phyloP scores from a whole-genome alignment of 176 grass and related monocot species.

The Elymus sibiricus region DNA sequence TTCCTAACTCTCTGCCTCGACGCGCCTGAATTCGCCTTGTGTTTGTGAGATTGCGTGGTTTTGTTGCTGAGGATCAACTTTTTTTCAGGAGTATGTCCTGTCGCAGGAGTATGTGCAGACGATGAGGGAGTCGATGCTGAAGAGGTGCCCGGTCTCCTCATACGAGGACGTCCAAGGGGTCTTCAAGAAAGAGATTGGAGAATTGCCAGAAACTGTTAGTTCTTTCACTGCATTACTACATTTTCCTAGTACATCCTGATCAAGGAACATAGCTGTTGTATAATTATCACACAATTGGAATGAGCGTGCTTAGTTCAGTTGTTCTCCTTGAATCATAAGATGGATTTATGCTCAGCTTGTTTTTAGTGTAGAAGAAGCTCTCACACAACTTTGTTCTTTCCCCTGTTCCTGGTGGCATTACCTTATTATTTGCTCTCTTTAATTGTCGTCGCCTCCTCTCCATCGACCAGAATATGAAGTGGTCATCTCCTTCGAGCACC shows the following conservation, averaged over 20 bases:
- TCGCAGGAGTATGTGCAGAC: conserved; percentile 80
- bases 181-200: conserved; percentile 68
- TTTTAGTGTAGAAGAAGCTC: too few relatives aligned
- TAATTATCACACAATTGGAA: too few relatives aligned
- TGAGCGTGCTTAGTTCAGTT: too few relatives aligned
- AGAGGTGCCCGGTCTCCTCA: conserved; percentile 84
- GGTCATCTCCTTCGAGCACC: too few relatives aligned
- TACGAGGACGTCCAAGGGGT: conserved; percentile 62
- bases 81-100: conserved; percentile 78
- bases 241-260: not conserved
- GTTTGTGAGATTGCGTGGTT: not conserved
- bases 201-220: conserved; percentile 70
- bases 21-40: not conserved
- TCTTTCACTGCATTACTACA: conserved; percentile 11
- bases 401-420: too few relatives aligned
- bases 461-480: too few relatives aligned
- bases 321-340: too few relatives aligned
- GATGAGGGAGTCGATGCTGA: conserved; percentile 90
- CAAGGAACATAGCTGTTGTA: not conserved
- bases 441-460: too few relatives aligned
- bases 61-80: not conserved
- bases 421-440: too few relatives aligned
- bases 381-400: too few relatives aligned
- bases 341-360: too few relatives aligned
- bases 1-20: not conserved